Percentiles rank a stretch among this genome's conserved stretches.
Conservation (phyloP, 805 yeast genomes). For the Spathaspora passalidarum region DNA sequence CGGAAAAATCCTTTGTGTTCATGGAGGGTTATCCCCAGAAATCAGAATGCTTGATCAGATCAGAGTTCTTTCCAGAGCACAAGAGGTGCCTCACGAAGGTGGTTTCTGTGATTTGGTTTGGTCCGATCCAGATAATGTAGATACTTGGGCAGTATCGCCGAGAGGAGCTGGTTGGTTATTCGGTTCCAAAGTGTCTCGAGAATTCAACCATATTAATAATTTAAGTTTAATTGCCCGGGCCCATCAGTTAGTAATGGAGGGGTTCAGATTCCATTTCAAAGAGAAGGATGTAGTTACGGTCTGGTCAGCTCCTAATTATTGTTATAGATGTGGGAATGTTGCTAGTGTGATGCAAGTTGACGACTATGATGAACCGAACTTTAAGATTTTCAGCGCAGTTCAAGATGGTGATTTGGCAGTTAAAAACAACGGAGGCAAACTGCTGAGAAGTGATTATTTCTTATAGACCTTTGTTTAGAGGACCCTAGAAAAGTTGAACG, state of each 20-base stretch:
- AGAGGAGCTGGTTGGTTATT: constrained; percentile 99
- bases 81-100: constrained; percentile 98
- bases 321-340: constrained; percentile 96
- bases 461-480: constrained; percentile 16
- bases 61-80: constrained; percentile 90
- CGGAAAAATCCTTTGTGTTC: constrained; percentile 91
- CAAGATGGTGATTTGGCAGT: constrained; percentile 66
- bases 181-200: constrained; percentile 91
- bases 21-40: constrained; percentile 96
- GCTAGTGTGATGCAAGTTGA: constrained; percentile 97
- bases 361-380: constrained; percentile 81
- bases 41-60: constrained; percentile 96
- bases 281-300: constrained; percentile 97
- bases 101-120: constrained; percentile 97
- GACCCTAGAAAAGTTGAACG: neutral
- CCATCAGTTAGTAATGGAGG: constrained; percentile 98
- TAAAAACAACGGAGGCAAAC: constrained; percentile 36
- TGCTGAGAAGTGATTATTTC: constrained; percentile 46
- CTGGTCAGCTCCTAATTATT: constrained; percentile 97
- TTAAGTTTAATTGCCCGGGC: constrained; percentile 89
- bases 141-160: constrained; percentile 97
- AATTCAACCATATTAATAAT: constrained; percentile 93
- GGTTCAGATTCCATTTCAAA: constrained; percentile 92
- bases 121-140: constrained; percentile 98
- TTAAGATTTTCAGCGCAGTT: constrained; percentile 93